Conservation (phyloP, 805 yeast genomes). For the Suhomyces xylopsoci region DNA sequence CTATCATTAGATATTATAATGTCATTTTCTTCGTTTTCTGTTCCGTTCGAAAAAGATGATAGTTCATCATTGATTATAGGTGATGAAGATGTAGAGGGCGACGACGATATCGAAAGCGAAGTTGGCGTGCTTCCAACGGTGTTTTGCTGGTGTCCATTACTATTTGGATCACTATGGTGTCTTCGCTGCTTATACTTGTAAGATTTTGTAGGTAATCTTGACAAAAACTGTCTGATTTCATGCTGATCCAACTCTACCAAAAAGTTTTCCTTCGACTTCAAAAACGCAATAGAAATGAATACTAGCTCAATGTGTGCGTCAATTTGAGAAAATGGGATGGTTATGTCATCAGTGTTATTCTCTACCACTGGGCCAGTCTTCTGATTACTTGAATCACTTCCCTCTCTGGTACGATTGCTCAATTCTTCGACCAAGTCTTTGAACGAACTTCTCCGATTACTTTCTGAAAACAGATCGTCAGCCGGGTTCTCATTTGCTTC, state of each 20-base stretch:
- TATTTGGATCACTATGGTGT: slow-evolving; percentile 6
- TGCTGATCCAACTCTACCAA: slow-evolving; percentile 85
- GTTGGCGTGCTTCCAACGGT: slow-evolving; percentile 1
- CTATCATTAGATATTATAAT: slow-evolving; percentile 31
- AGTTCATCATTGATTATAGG: slow-evolving; percentile 4
- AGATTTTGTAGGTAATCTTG: slow-evolving; percentile 50
- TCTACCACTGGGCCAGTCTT: not conserved
- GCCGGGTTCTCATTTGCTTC: slow-evolving; percentile 13
- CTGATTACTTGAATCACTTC: not conserved
- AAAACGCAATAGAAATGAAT: slow-evolving; percentile 72
- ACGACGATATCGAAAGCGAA: slow-evolving; percentile 10
- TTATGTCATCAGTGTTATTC: slow-evolving; percentile 2
- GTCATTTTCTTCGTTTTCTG: not conserved
- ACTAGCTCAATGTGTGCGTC: slow-evolving; percentile 76
- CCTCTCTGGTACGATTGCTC: slow-evolving; percentile 12
- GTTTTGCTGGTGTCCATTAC: not conserved
- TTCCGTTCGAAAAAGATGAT: slow-evolving; percentile 1
- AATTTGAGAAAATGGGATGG: slow-evolving; percentile 54
- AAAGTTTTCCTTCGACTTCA: slow-evolving; percentile 75
- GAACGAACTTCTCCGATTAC: slow-evolving; percentile 22
- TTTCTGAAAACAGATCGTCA: slow-evolving; percentile 2
- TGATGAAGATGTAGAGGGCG: slow-evolving; percentile 11
- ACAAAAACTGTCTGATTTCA: slow-evolving; percentile 78
- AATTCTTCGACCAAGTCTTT: slow-evolving; percentile 30
- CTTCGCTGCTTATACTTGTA: slow-evolving; percentile 35